Percentiles rank a stretch among this genome's conserved stretches.
phyloP scores from a whole-genome alignment of 2,329 filamentous ascomycete species.

The Beauveria medogensis region DNA sequence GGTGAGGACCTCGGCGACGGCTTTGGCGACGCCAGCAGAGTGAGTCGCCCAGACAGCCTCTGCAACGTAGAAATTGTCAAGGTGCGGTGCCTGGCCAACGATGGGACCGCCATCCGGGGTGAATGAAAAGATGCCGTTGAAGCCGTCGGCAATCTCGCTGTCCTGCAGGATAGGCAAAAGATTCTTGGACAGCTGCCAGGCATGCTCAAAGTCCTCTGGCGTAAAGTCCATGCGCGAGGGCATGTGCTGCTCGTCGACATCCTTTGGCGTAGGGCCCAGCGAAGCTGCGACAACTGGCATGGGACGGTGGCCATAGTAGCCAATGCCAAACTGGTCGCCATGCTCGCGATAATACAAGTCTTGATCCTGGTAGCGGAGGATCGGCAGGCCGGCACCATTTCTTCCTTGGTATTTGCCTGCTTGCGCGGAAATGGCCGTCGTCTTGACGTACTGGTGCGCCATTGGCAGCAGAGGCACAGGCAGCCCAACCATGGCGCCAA shows the following conservation, averaged over 20 bases:
- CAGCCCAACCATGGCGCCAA: slow-evolving; percentile 52
- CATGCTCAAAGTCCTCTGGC: slow-evolving; percentile 49
- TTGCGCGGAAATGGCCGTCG: slow-evolving; percentile 40
- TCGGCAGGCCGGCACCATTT: slow-evolving; percentile 47
- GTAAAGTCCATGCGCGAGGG: slow-evolving; percentile 56
- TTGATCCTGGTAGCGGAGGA: slow-evolving; percentile 54
- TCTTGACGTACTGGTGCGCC: slow-evolving; percentile 58
- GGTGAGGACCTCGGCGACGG: slow-evolving; percentile 51
- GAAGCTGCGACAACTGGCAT: slow-evolving; percentile 50
- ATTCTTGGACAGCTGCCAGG: slow-evolving; percentile 48
- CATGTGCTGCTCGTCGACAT: slow-evolving; percentile 53
- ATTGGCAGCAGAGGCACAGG: slow-evolving; percentile 51
- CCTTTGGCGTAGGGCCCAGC: slow-evolving; percentile 42
- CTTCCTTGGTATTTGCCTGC: slow-evolving; percentile 27
- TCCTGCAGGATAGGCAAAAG: slow-evolving; percentile 45
- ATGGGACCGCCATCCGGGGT: slow-evolving; percentile 56
- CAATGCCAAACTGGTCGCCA: slow-evolving; percentile 54
- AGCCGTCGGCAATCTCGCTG: slow-evolving; percentile 47
- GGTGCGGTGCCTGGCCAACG: slow-evolving; percentile 46
- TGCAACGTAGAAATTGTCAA: slow-evolving; percentile 56
- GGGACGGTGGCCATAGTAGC: slow-evolving; percentile 55
- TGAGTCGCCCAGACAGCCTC: slow-evolving; percentile 62
- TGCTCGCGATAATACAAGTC: slow-evolving; percentile 60
- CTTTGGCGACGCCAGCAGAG: slow-evolving; percentile 53
- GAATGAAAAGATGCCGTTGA: slow-evolving; percentile 60